Evolutionary conservation across 139 green algal species (phyloP), one percentile per base, ranked within the genome.

Genomic region (Haematococcus lacustris): DNA sequence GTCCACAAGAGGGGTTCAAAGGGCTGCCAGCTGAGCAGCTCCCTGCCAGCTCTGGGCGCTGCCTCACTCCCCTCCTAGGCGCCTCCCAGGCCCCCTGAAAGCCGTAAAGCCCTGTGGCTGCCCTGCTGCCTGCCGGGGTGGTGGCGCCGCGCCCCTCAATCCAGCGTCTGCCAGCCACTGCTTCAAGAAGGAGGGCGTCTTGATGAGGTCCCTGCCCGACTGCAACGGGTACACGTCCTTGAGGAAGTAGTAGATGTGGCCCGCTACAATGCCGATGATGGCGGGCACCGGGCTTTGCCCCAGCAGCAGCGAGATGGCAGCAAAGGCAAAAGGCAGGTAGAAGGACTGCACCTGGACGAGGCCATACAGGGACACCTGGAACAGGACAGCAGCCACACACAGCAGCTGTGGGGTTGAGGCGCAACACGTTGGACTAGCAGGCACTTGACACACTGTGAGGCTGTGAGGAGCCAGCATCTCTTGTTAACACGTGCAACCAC

Each of bases 311-410:
- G 75, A 78, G 13, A 93, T 73, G 17, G 28, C 83, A 1, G 84
- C 25, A 71, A 90, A 88, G 1, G 79, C 85, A 73, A 87, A 93
- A 1, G 88, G 88, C 41, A 93, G 53, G 77, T 90, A 88, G 76
- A 91, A 93, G 21, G 82, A 75, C 71, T 87, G 74, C 33, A 91
- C 40, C 37, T 74, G 75, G 60, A 93, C 73, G 38, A 94, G 60
- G 35, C 88, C 87, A 37, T 82, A 80, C 30, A 95, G 73, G 62
- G 68, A 85, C 41, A 89, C 80, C 32, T 68, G 65, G 25, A 28
- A n/a, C n/a, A n/a, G n/a, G n/a, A n/a, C n/a, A n/a, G n/a, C n/a
- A n/a, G n/a, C n/a, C n/a, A n/a, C n/a, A 32, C n/a, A n/a, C n/a
- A n/a, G n/a, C n/a, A n/a, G n/a, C n/a, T n/a, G n/a, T n/a, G n/a